A percentile compares a stretch with the other conserved stretches of the same genome.
Evolutionary conservation across 768 basidiomycete species (phyloP).

Genomic region (Phaffia tasmanica): DNA sequence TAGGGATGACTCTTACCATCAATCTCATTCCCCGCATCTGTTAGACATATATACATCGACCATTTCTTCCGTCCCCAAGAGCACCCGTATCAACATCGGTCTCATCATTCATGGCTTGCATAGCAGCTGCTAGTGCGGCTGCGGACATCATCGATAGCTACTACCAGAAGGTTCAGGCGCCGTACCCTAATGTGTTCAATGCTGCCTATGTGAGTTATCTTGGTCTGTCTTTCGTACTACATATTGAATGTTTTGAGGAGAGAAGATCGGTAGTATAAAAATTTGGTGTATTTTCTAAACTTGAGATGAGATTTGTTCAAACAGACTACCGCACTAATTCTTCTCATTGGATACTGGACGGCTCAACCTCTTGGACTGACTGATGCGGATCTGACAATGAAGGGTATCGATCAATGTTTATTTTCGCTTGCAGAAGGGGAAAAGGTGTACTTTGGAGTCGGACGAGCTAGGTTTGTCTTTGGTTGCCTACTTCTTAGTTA

Average conservation of each 20-base stretch:
- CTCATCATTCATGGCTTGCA: conserved; percentile 15
- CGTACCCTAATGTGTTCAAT: conserved; percentile 17
- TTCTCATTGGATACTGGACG: conserved; percentile 20
- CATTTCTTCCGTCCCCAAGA: conserved; percentile 18
- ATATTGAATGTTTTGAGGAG: neutral
- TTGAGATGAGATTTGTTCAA: neutral
- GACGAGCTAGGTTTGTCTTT: conserved; percentile 19
- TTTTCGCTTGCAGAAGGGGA: conserved; percentile 12
- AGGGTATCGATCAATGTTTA: conserved; percentile 11
- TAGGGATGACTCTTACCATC: neutral
- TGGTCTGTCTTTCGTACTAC: neutral
- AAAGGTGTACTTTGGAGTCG: conserved; percentile 17
- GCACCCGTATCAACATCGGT: conserved; percentile 14
- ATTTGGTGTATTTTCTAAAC: neutral
- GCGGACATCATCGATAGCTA: conserved; percentile 20
- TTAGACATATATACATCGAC: conserved; percentile 22
- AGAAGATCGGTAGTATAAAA: neutral
- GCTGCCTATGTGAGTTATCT: conserved; percentile 17
- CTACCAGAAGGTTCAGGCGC: conserved; percentile 11
- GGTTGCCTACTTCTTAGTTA: too few species aligned
- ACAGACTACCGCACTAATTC: conserved; percentile 18
- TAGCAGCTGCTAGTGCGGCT: conserved; percentile 15
- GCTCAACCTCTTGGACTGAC: conserved; percentile 4
- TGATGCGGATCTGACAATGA: neutral
- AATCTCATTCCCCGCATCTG: neutral